phyloP scores from a whole-genome alignment of 2,329 filamentous ascomycete genomes.

The Fusarium keratoplasticum region DNA sequence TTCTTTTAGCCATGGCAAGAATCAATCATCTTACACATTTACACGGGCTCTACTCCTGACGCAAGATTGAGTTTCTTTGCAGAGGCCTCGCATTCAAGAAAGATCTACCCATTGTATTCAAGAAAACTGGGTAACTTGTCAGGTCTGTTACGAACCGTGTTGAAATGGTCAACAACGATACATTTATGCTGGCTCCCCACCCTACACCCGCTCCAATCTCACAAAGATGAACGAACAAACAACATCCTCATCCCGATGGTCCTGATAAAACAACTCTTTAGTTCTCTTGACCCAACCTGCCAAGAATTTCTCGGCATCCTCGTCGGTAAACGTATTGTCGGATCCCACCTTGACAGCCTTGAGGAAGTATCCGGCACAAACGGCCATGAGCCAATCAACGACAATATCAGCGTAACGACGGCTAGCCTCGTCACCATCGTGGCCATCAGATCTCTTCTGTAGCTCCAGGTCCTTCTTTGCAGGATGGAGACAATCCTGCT shows the following conservation, averaged over 20 bases:
- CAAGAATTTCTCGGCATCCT: neutral
- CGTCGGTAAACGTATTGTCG: neutral
- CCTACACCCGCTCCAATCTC: neutral
- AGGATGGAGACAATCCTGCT: neutral
- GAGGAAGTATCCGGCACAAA: neutral
- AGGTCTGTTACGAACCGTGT: neutral
- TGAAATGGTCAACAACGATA: neutral
- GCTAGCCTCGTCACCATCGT: neutral
- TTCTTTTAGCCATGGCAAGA: too few species aligned
- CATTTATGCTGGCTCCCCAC: neutral
- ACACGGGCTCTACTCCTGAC: too few species aligned
- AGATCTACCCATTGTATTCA: too few species aligned
- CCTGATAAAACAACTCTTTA: neutral
- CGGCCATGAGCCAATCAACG: neutral
- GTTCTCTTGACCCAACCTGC: neutral
- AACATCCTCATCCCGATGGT: neutral
- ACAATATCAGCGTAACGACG: neutral
- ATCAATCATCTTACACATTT: too few species aligned
- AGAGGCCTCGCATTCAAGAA: too few species aligned
- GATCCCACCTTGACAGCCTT: neutral
- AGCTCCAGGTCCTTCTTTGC: neutral
- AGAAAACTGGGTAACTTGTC: neutral
- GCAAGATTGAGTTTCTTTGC: too few species aligned
- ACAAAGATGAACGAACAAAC: neutral
- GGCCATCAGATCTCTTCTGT: neutral